phyloP scores from a whole-genome alignment of 139 green algal genomes.

The Chlorella sp. region DNA sequence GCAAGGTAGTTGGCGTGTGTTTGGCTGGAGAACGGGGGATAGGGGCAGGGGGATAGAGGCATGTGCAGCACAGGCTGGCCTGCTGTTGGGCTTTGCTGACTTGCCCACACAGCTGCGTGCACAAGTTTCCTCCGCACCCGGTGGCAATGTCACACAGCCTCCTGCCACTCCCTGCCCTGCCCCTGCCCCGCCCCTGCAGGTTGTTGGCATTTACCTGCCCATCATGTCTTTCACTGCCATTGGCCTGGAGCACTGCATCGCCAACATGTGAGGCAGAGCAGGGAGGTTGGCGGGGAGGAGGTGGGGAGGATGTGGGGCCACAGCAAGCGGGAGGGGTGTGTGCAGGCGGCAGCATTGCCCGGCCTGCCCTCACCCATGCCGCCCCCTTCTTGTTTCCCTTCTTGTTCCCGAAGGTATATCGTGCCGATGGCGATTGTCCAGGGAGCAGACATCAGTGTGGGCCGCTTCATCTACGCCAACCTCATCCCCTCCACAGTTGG shows the following conservation, averaged over 20 bases:
- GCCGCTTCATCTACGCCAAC: neutral
- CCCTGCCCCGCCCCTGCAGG: no score
- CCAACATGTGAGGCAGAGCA: neutral
- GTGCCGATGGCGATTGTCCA: neutral
- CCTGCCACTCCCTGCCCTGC: no score
- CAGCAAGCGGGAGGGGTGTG: neutral
- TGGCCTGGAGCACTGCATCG: conserved; percentile 11
- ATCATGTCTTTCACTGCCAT: conserved; percentile 17
- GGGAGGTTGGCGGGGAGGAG: no score
- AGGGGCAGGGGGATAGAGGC: no score
- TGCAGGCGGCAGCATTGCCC: neutral
- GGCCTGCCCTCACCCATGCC: neutral
- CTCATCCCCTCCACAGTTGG: conserved; percentile 11
- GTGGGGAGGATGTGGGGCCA: neutral
- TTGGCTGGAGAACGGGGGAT: no score
- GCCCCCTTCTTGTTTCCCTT: neutral
- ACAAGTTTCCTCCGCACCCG: no score
- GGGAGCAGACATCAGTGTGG: neutral
- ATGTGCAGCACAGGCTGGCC: no score
- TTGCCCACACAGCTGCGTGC: no score
- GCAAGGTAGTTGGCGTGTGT: conserved; percentile 10
- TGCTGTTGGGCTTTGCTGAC: no score
- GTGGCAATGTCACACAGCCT: no score
- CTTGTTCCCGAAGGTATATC: neutral
- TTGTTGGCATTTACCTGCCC: neutral